These are phyloP conservation scores for Capillidium heterosporum DNA, from an alignment of 371 early-diverging fungal genomes.

Conservation along the genomic window DNA sequence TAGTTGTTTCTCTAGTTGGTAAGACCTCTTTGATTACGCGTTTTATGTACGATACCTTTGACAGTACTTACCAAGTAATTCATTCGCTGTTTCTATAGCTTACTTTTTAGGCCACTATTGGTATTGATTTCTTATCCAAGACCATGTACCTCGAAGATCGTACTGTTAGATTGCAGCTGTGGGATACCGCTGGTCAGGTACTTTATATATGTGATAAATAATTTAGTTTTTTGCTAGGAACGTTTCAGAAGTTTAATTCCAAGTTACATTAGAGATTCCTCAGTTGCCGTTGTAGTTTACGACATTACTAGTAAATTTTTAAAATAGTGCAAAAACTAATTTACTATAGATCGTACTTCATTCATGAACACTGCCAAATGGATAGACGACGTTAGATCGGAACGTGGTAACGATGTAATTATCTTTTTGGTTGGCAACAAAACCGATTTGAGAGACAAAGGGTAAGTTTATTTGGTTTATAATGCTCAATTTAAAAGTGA, in stretches of 20 bases:
- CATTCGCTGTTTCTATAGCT: not conserved
- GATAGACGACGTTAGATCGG: slow-evolving; percentile 96
- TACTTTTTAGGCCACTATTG: slow-evolving; percentile 84
- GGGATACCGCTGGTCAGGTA: slow-evolving; percentile 99
- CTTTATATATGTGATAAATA: not conserved
- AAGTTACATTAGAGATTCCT: slow-evolving; percentile 95
- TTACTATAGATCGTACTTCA: slow-evolving; percentile 55
- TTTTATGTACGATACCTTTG: slow-evolving; percentile 97
- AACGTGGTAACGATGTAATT: slow-evolving; percentile 91
- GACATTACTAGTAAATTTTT: slow-evolving; percentile 69
- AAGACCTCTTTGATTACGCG: slow-evolving; percentile 98
- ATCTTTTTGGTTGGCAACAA: slow-evolving; percentile 99
- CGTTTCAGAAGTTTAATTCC: slow-evolving; percentile 94
- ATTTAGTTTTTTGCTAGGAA: slow-evolving; percentile 29
- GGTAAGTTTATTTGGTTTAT: slow-evolving; percentile 20
- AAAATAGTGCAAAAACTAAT: not conserved
- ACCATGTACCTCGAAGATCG: slow-evolving; percentile 96
- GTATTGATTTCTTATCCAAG: slow-evolving; percentile 98
- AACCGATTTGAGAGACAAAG: slow-evolving; percentile 85
- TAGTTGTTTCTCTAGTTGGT: slow-evolving; percentile 49
- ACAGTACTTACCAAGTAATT: slow-evolving; percentile 82
- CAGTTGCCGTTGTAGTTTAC: slow-evolving; percentile 96
- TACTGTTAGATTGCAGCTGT: slow-evolving; percentile 94
- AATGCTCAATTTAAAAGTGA: slow-evolving; percentile 24
- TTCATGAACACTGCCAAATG: slow-evolving; percentile 92